A percentile compares a stretch with the other conserved stretches of the same genome.
phyloP scores from a whole-genome alignment of 441 rosid species.

The Eutrema salsugineum region DNA sequence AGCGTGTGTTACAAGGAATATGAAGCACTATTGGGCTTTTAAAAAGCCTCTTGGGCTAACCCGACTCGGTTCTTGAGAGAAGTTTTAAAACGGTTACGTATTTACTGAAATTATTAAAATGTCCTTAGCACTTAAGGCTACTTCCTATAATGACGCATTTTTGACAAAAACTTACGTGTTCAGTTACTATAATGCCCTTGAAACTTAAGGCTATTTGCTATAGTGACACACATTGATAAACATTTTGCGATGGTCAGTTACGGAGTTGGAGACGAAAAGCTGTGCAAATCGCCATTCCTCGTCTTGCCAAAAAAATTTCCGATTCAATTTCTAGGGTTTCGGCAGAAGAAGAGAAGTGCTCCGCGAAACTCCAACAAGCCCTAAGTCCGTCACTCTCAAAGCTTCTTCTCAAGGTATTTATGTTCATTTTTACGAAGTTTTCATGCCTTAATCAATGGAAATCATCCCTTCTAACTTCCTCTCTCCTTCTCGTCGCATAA shows the following conservation, averaged over 20 bases:
- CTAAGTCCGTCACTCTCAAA: background rate
- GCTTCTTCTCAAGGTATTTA: constrained; percentile 38
- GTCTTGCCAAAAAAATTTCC: background rate
- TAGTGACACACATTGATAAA: background rate
- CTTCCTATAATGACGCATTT: background rate
- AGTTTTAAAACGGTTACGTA: background rate
- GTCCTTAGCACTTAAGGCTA: background rate
- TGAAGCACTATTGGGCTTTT: background rate
- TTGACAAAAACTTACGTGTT: background rate
- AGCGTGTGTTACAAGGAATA: background rate
- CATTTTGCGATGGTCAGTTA: constrained; percentile 22
- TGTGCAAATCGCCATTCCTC: background rate
- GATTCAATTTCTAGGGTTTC: constrained; percentile 32
- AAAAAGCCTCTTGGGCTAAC: background rate
- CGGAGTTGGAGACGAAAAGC: constrained; percentile 16
- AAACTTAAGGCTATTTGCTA: background rate
- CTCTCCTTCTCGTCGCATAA: constrained; percentile 33
- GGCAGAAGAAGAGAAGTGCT: background rate
- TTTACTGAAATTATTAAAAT: background rate
- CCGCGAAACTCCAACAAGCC: background rate
- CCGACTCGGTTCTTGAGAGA: background rate
- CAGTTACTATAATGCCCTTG: background rate
- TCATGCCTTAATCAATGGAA: constrained; percentile 59
- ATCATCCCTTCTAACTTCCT: constrained; percentile 31
- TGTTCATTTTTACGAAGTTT: constrained; percentile 37